Percentiles rank a stretch among this genome's conserved stretches.
These are phyloP conservation scores for Phaeoacremonium minimum DNA, from an alignment of 2,329 filamentous ascomycete species.

Conservation along the genomic window DNA sequence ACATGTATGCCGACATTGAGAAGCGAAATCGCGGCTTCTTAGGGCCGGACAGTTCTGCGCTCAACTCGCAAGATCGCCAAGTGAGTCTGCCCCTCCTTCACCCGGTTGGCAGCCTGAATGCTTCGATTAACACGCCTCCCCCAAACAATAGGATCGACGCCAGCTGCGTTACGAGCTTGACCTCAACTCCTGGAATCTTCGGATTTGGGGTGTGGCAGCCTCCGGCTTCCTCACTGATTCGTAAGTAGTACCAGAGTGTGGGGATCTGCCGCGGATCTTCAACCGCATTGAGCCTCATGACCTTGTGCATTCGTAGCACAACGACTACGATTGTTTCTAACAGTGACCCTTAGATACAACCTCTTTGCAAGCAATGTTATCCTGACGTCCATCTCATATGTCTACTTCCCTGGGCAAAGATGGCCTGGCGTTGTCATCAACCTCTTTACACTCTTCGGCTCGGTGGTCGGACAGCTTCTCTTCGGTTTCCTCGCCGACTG, in stretches of 20 bases:
- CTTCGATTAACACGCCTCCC: slow-evolving; percentile 4
- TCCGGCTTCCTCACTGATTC: slow-evolving; percentile 51
- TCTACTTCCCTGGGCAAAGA: slow-evolving; percentile 43
- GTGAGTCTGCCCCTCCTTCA: slow-evolving; percentile 21
- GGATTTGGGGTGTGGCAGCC: slow-evolving; percentile 51
- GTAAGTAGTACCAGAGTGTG: slow-evolving; percentile 31
- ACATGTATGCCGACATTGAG: slow-evolving; percentile 27
- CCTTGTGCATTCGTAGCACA: no score
- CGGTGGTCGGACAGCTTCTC: slow-evolving; percentile 44
- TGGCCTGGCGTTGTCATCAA: slow-evolving; percentile 46
- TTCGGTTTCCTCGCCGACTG: slow-evolving; percentile 52
- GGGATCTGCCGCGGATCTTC: not conserved
- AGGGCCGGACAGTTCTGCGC: slow-evolving; percentile 45
- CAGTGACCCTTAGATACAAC: slow-evolving; percentile 37
- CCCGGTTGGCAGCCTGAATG: slow-evolving; percentile 1
- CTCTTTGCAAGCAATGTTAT: slow-evolving; percentile 52
- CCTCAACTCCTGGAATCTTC: slow-evolving; percentile 49
- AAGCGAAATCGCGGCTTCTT: slow-evolving; percentile 44
- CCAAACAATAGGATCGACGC: slow-evolving; percentile 38
- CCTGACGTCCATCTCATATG: slow-evolving; percentile 45
- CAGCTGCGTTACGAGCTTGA: slow-evolving; percentile 50
- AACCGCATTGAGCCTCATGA: not conserved
- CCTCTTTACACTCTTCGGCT: slow-evolving; percentile 47
- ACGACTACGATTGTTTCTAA: no score
- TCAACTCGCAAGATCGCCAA: slow-evolving; percentile 43